Percentiles rank a stretch among this genome's conserved stretches.
Evolutionary conservation across 2,329 filamentous ascomycete genomes (phyloP).

Genomic region (Tolypocladium album): DNA sequence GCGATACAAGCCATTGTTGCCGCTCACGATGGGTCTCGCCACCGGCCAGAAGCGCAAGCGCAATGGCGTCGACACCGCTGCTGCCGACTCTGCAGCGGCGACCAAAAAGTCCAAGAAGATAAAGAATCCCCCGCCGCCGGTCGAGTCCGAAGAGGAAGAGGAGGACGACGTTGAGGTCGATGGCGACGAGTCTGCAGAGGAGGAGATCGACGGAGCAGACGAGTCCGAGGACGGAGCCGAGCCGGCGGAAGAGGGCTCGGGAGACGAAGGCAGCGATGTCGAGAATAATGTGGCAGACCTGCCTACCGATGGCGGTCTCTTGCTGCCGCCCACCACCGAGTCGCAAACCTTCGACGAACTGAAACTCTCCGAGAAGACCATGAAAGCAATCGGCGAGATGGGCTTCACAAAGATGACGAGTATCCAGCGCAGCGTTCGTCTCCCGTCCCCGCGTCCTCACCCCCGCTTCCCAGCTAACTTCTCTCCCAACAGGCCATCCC

Average conservation of each 20-base stretch:
- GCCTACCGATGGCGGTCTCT: constrained; percentile 27
- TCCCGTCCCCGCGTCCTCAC: neutral
- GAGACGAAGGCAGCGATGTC: constrained; percentile 3
- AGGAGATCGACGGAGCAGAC: constrained; percentile 18
- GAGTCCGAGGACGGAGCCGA: constrained; percentile 13
- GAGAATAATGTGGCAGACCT: constrained; percentile 19
- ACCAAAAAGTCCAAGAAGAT: constrained; percentile 31
- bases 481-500: constrained; percentile 52
- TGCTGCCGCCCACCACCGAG: constrained; percentile 47
- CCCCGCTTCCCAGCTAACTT: neutral
- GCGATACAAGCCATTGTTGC: neutral
- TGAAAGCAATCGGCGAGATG: constrained; percentile 83
- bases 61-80: constrained; percentile 20
- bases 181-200: constrained; percentile 13
- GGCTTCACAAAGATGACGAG: constrained; percentile 92
- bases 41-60: constrained; percentile 34
- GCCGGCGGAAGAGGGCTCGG: constrained; percentile 10
- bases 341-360: constrained; percentile 70
- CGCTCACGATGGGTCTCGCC: constrained; percentile 20
- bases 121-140: constrained; percentile 22
- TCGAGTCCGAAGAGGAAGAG: constrained; percentile 16
- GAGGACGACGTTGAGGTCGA: constrained; percentile 13
- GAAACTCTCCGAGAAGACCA: constrained; percentile 77
- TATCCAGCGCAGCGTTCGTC: constrained; percentile 60
- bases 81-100: constrained; percentile 8